These are phyloP conservation scores for Fraxinus excelsior DNA, from an alignment of 257 asterid genomes.

Conservation along the genomic window DNA sequence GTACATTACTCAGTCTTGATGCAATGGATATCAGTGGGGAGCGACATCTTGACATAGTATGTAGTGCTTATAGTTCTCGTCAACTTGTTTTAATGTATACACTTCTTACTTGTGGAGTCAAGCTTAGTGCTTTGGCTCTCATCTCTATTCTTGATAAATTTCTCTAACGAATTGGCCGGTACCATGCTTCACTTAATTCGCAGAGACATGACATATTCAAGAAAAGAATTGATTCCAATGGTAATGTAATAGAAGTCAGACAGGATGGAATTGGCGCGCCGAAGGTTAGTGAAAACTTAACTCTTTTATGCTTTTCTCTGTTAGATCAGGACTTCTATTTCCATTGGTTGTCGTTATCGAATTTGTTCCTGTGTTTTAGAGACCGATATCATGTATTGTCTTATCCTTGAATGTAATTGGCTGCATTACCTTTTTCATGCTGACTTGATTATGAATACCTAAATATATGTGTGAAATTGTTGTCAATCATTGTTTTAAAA, in stretches of 20 bases:
- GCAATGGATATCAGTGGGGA: constrained; percentile 99
- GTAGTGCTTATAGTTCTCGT: constrained; percentile 30
- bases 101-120: neutral
- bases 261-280: constrained; percentile 96
- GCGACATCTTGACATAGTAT: constrained; percentile 89
- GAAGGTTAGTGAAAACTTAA: constrained; percentile 53
- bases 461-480: neutral
- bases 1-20: constrained; percentile 90
- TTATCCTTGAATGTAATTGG: neutral
- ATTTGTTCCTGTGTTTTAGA: constrained; percentile 6
- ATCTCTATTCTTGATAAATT: constrained; percentile 9
- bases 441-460: constrained; percentile 11
- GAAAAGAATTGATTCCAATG: constrained; percentile 85
- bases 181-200: constrained; percentile 28
- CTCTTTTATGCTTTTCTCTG: constrained; percentile 6
- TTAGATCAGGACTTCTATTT: constrained; percentile 8
- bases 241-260: constrained; percentile 73
- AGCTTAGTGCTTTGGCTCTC: constrained; percentile 24
- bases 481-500: neutral
- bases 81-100: constrained; percentile 18
- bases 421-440: constrained; percentile 6
- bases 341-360: neutral
- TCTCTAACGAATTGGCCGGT: constrained; percentile 18
- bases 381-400: neutral
- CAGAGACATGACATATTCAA: constrained; percentile 95